These are phyloP conservation scores for Schoenoplectus triqueter DNA, from an alignment of 202 grass and related monocot species.

Conservation along the genomic window DNA sequence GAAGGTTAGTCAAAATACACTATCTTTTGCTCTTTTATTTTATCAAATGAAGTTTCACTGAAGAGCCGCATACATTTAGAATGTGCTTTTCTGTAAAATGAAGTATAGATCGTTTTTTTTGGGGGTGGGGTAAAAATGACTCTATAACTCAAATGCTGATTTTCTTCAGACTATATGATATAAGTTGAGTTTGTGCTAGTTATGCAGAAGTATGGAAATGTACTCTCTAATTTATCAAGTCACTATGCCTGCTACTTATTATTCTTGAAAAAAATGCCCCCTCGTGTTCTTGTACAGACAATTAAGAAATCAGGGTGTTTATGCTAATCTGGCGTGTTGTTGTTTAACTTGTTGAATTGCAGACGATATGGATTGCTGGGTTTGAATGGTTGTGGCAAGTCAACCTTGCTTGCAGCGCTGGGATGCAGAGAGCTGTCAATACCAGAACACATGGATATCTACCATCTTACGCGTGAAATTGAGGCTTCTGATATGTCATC, in stretches of 20 bases:
- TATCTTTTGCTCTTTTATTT: not conserved
- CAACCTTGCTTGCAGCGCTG: conserved; percentile 69
- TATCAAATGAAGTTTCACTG: not conserved
- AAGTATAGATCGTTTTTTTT: too few species aligned
- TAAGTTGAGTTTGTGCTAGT: too few species aligned
- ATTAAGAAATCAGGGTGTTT: not conserved
- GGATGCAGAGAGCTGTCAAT: conserved; percentile 86
- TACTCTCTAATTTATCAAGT: too few species aligned
- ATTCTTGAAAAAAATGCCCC: too few species aligned
- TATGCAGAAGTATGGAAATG: too few species aligned
- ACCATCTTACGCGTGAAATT: conserved; percentile 78
- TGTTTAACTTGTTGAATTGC: conserved; percentile 37
- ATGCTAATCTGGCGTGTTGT: not conserved
- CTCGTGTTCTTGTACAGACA: too few species aligned
- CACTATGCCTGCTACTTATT: too few species aligned
- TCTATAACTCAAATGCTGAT: too few species aligned
- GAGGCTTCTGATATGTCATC: conserved; percentile 94
- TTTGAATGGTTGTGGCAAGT: conserved; percentile 91
- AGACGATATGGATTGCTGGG: conserved; percentile 89
- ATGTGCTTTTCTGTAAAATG: too few species aligned
- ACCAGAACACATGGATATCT: conserved; percentile 93
- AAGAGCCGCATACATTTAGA: not conserved
- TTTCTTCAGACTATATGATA: too few species aligned
- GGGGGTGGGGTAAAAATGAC: too few species aligned
- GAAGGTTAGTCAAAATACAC: conserved; percentile 49